phyloP scores from a whole-genome alignment of 352 stramenopile species.

The Phytopythium delawarense region DNA sequence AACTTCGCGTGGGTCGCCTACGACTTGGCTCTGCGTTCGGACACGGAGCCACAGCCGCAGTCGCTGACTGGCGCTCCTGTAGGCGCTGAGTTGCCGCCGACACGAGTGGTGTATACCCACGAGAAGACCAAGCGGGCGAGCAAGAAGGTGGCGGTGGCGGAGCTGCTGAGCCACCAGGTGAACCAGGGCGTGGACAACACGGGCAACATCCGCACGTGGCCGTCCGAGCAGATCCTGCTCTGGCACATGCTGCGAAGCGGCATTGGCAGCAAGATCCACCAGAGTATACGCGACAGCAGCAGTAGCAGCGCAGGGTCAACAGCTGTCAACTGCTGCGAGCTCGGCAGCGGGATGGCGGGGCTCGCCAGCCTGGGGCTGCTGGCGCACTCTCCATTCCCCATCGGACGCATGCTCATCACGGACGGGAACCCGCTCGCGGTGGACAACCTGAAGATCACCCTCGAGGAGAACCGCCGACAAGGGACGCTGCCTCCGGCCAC shows the following conservation, averaged over 20 bases:
- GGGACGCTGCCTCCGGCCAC: slow-evolving; percentile 10
- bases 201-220: slow-evolving; percentile 85
- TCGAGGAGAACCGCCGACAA: slow-evolving; percentile 47
- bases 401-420: slow-evolving; percentile 55
- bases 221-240: slow-evolving; percentile 73
- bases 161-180: slow-evolving; percentile 73
- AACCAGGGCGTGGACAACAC: slow-evolving; percentile 86
- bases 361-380: slow-evolving; percentile 61
- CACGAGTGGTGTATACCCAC: slow-evolving; percentile 36
- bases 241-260: slow-evolving; percentile 47
- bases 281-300: not conserved
- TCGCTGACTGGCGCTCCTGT: not conserved
- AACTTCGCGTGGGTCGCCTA: slow-evolving; percentile 58
- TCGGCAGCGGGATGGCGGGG: slow-evolving; percentile 77
- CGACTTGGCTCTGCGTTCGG: slow-evolving; percentile 15
- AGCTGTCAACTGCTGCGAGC: slow-evolving; percentile 51
- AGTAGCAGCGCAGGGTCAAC: not conserved
- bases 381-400: slow-evolving; percentile 30
- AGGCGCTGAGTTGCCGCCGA: not conserved
- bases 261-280: slow-evolving; percentile 25
- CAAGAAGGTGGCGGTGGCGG: slow-evolving; percentile 44
- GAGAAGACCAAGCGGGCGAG: slow-evolving; percentile 54
- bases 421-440: slow-evolving; percentile 72
- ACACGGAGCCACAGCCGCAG: slow-evolving; percentile 3
- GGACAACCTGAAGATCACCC: slow-evolving; percentile 58